Conservation (phyloP, 1,284 basidiomycete species). For the Hortiboletus rubellus region DNA sequence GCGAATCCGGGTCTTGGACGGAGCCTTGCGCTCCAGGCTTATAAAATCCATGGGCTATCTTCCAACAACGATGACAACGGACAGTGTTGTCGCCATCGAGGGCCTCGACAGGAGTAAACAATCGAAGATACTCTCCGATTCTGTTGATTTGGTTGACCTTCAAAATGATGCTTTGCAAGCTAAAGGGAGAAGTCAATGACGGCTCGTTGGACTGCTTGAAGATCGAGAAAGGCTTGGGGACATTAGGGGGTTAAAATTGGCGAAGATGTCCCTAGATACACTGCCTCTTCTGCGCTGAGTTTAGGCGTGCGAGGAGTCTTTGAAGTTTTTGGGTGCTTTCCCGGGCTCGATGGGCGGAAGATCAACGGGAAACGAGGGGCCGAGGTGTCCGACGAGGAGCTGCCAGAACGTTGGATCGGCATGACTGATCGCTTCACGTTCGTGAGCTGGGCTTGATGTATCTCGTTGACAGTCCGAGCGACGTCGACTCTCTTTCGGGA, state of each 20-base stretch:
- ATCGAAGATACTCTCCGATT: conserved; percentile 69
- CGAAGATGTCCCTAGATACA: conserved; percentile 64
- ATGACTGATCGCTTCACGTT: conserved; percentile 29
- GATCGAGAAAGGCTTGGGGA: conserved; percentile 45
- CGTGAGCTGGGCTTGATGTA: conserved; percentile 26
- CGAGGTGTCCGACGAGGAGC: conserved; percentile 19
- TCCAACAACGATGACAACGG: conserved; percentile 92
- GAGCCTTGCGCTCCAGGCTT: conserved; percentile 36
- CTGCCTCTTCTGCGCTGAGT: conserved; percentile 53
- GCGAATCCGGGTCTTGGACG: conserved; percentile 35
- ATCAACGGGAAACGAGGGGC: conserved; percentile 24
- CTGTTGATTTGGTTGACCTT: conserved; percentile 30
- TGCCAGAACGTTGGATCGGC: conserved; percentile 18
- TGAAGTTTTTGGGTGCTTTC: conserved; percentile 32
- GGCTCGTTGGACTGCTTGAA: conserved; percentile 41
- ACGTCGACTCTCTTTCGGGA: conserved; percentile 22
- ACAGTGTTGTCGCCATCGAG: conserved; percentile 94
- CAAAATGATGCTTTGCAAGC: conserved; percentile 27
- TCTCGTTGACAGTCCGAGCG: conserved; percentile 33
- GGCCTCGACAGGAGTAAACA: conserved; percentile 89
- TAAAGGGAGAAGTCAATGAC: conserved; percentile 4
- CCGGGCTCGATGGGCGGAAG: conserved; percentile 25
- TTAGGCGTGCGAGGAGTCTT: conserved; percentile 52
- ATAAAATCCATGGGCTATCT: conserved; percentile 69
- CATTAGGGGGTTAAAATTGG: conserved; percentile 50